Evolutionary conservation across 2,329 filamentous ascomycete genomes (phyloP), one percentile per base, ranked within the genome.

Genomic region (Colletotrichum tofieldiae): DNA sequence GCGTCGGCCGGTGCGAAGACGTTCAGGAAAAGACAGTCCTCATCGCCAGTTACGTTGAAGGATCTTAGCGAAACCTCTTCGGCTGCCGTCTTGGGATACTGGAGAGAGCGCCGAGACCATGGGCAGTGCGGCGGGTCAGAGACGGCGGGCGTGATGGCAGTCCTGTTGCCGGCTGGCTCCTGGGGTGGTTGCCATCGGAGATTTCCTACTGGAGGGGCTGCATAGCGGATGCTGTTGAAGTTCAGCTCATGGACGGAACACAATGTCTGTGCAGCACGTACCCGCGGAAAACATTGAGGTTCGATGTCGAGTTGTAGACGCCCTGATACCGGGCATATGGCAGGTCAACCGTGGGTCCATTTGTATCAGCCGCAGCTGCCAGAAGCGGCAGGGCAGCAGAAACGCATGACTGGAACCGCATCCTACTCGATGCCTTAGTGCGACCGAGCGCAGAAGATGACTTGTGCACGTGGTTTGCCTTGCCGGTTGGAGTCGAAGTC

Each of bases 221-320:
- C 67, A 11, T 71, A 71, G 29, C 67, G 63, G 9, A 71, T 71
- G 11, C 67, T 60, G 3, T 14, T 6, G 3, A n/a, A n/a, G 9
- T 2, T 55, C 37, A 63, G 35, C 6, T 41, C 12, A 41, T 16
- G 26, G 7, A 7, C 5, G 23, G 6, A n/a, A n/a, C 43, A 16
- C 20, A 11, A 1, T 3, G 3, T 6, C 9, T n/a, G 1, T 20
- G 18, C n/a, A 23, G 2, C 9, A 66, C 39, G 9, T 39, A 67
- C 67, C 67, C 67, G 29, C 55, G 47, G 32, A 71, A 71, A 14
- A 55, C 55, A 4, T 71, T 67, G 29, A 71, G 67, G 1, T 71
- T 71, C 47, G 16, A 35, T 8, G 67, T 71, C 7, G 47, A 49
- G 29, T 71, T 71, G 2, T 67, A 49, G 1, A 14, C 32, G 8